Base-by-base conservation (phyloP, 108 stramenopile genomes). In the Pseudonitzschia pungens region DNA sequence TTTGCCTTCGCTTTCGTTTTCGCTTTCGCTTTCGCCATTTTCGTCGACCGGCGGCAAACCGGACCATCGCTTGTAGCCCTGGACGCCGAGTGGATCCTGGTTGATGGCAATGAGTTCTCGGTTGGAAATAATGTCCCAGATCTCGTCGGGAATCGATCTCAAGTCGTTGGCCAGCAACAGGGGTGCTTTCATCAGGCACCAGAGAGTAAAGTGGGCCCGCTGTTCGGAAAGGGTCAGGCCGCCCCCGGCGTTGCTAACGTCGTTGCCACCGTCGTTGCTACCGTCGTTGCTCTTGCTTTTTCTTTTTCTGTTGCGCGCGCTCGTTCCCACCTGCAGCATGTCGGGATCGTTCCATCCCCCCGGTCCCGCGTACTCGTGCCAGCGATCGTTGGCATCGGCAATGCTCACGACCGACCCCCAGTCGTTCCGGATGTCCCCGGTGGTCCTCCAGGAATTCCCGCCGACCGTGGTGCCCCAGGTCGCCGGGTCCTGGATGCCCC, bases 331-430 rank as follows among this genome's bases (percentile, higher is more conserved):
- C 27, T 76, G 55, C 21, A 81, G 28, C 79, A 84, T 76, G 50
- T 83, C 83, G 14, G 86, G 86, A 77, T 90, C 89, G 44, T 86
- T 84, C 81, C 76, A 86, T 15, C 70, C 81, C 18, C 85, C 84
- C 0, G 83, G 76, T 14, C 83, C 76, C 24, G 75, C 83, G 63
- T 72, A 83, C 22, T 20, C 20, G 36, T 68, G 70, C 72, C 70
- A 71, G 12, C 55, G 26, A 50, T 74, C 77, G 40, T 74, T 80
- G 3, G 24, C 24, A 53, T 84, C 76, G 20, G 76, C 21, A 14
- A 31, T 67, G 8, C 43, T 43, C 18, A 43, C 65, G 22, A 85
- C 55, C 24, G 74, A 58, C 7, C 65, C 14, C 86, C 85, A 87
- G 1, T 71, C 69, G 6, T 76, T 71, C 16, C 31, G 12, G 36